phyloP scores from a whole-genome alignment of 495 filamentous ascomycete species.

The Hypoxylon subgilvum region DNA sequence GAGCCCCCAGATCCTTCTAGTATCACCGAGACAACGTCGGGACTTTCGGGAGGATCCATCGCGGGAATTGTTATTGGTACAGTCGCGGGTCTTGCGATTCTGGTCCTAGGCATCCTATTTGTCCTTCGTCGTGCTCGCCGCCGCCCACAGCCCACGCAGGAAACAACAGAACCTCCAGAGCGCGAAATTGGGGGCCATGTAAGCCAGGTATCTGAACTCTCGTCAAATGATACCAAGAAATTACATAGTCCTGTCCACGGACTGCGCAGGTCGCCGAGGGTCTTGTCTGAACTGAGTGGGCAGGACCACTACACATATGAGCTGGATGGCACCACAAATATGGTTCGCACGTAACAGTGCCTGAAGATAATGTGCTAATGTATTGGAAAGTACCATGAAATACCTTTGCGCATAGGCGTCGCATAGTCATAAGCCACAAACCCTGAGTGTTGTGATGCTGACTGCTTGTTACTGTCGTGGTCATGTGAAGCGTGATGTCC shows the following conservation, averaged over 20 bases:
- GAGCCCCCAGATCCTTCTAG: not conserved
- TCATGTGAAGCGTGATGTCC: not conserved
- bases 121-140: not conserved
- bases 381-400: not conserved
- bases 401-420: not conserved
- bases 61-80: slow-evolving; percentile 1
- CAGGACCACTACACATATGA: not conserved
- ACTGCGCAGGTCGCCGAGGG: not conserved
- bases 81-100: not conserved
- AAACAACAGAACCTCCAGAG: not conserved
- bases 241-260: not conserved
- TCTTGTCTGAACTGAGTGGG: not conserved
- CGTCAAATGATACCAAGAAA: not conserved
- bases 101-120: not conserved
- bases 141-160: not conserved
- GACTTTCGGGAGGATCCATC: not conserved
- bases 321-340: not conserved
- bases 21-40: not conserved
- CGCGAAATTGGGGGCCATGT: not conserved
- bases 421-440: too few species aligned
- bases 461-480: not conserved
- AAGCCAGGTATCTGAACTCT: not conserved
- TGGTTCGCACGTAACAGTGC: not conserved
- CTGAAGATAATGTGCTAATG: not conserved
- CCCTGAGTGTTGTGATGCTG: not conserved